Evolutionary conservation across 768 basidiomycete species (phyloP), one percentile per base, ranked within the genome.

Genomic region (Harrya chromipes): DNA sequence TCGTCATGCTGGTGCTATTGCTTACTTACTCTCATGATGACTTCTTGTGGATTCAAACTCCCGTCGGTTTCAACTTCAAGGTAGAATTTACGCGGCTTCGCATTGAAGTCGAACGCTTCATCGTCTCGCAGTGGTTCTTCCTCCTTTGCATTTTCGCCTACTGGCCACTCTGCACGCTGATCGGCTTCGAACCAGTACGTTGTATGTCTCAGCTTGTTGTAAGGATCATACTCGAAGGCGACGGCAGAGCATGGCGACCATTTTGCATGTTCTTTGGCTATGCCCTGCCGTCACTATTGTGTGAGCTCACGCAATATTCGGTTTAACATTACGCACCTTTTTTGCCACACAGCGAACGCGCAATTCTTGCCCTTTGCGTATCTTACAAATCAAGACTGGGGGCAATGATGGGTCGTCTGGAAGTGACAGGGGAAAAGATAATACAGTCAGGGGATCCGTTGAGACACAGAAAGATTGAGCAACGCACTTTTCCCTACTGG

Each of bases 251-350:
- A 90, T 12, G 97, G 95, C 0, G 93, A 95, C 92, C 95, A 99
- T 72, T 99, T 99, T 12, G 97, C 94, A 64, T 99, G 97, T 66
- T 97, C 93, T 74, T 97, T 97, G 4, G 95, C 93, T 52, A 97
- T 86, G 36, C 95, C 95, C 95, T 97, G 61, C n/a, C 31, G 38
- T 19, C 19, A 13, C 27, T 20, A 19, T 29, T 46, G 36, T 40
- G 50, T 49, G 20, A 33, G 40, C 31, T 26, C 27, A 20, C 6
- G 19, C 16, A 29, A 17, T 55, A 23, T 45, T 38, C 39, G 24
- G 48, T 46, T 39, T 38, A 29, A 49, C 19, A 26, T 33, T 10
- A 55, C 73, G n/a, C 46, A 90, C 94, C 82, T 97, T 97, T 70
- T 94, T 93, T 5, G 94, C 97, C 40, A 86, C 82, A 65, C 95